These are phyloP conservation scores for Cytospora chrysosperma DNA, from an alignment of 2,329 filamentous ascomycete genomes.

Conservation along the genomic window DNA sequence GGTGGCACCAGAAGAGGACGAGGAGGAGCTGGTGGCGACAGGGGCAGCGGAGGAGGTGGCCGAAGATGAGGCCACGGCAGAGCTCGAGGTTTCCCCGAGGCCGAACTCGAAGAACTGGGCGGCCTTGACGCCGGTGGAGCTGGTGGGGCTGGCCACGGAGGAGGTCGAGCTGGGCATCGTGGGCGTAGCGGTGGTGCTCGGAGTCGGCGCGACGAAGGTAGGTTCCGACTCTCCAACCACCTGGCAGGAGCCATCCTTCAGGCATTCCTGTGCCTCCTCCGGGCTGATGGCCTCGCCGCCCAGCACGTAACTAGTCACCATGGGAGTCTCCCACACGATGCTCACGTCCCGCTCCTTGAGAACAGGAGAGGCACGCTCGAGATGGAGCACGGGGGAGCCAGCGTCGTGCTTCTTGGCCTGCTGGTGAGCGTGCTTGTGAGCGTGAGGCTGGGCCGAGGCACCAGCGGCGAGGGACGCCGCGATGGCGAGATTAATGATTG, in stretches of 20 bases:
- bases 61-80: conserved; percentile 31
- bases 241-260: conserved; percentile 69
- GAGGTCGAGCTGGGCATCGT: conserved; percentile 31
- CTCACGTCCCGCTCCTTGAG: conserved; percentile 35
- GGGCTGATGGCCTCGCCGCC: conserved; percentile 61
- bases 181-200: conserved; percentile 29
- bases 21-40: conserved; percentile 31
- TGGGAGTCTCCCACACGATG: conserved; percentile 57
- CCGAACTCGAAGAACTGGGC: conserved; percentile 54
- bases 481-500: conserved; percentile 48
- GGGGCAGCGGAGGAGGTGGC: conserved; percentile 30
- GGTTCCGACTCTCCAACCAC: conserved; percentile 60
- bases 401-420: conserved; percentile 55
- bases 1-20: conserved; percentile 36
- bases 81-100: conserved; percentile 32
- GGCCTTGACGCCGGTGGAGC: conserved; percentile 33
- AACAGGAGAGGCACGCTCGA: conserved; percentile 48
- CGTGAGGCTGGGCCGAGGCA: conserved; percentile 56
- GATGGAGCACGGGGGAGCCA: conserved; percentile 33
- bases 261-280: conserved; percentile 67
- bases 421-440: conserved; percentile 56
- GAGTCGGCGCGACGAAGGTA: conserved; percentile 39
- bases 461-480: conserved; percentile 53
- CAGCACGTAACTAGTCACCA: conserved; percentile 67
- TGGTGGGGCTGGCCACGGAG: conserved; percentile 33